Conservation (phyloP, 345 rosid genomes). For the Murraya koenigii region DNA sequence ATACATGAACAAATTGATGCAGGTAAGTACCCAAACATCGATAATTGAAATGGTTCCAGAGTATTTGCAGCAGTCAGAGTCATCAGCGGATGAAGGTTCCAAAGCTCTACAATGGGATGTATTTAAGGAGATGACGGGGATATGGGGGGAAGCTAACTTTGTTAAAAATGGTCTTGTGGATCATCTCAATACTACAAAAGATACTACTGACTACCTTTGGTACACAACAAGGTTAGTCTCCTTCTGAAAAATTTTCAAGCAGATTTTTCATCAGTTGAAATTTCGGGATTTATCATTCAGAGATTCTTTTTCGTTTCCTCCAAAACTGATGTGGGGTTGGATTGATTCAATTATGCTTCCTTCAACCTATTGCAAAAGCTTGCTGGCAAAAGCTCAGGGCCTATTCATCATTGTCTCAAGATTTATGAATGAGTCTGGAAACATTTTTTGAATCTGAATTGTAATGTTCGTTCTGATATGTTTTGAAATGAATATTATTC, state of each 20-base stretch:
- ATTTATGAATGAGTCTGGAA: not conserved
- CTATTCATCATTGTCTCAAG: no score
- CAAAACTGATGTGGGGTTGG: not conserved
- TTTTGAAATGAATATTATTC: conserved; percentile 18
- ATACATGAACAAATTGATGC: not conserved
- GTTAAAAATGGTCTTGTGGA: conserved; percentile 60
- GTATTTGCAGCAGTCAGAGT: conserved; percentile 42
- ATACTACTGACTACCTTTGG: conserved; percentile 95
- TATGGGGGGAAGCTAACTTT: conserved; percentile 76
- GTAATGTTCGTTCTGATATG: not conserved
- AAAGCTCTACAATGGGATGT: conserved; percentile 68
- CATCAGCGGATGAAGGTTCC: conserved; percentile 20
- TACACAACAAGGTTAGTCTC: conserved; percentile 77
- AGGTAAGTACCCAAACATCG: conserved; percentile 70
- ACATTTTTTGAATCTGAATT: not conserved
- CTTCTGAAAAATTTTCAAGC: not conserved
- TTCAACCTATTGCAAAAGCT: no score
- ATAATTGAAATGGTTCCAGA: conserved; percentile 78
- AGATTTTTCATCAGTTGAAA: not conserved
- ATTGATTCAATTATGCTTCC: no score
- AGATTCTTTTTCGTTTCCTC: not conserved
- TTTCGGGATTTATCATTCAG: not conserved
- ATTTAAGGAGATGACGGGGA: conserved; percentile 63
- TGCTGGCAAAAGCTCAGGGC: not conserved
- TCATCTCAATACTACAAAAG: conserved; percentile 81